Conservation (phyloP, 2,329 filamentous ascomycete genomes). For the Chaetothyriales sp. region DNA sequence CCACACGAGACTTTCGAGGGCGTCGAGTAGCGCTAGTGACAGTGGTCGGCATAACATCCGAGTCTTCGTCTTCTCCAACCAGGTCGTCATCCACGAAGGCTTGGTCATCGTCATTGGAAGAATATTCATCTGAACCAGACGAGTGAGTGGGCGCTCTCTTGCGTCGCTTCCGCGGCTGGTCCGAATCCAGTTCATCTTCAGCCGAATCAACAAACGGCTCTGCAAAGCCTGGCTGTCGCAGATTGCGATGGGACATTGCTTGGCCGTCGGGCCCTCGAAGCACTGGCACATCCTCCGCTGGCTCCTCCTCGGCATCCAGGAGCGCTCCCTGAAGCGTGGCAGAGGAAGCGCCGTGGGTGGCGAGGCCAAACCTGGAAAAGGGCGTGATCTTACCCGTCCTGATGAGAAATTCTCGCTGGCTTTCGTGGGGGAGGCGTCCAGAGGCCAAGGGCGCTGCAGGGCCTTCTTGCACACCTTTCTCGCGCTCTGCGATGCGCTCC, state of each 20-base stretch:
- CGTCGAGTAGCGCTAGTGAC: slow-evolving; percentile 12
- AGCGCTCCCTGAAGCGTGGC: slow-evolving; percentile 64
- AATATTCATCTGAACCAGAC: slow-evolving; percentile 24
- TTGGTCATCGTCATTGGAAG: slow-evolving; percentile 18
- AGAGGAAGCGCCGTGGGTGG: slow-evolving; percentile 43
- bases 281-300: slow-evolving; percentile 33
- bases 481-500: slow-evolving; percentile 61
- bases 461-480: slow-evolving; percentile 35
- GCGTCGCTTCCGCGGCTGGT: slow-evolving; percentile 23
- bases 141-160: slow-evolving; percentile 21
- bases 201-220: slow-evolving; percentile 30
- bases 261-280: slow-evolving; percentile 24
- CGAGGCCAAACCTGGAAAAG: slow-evolving; percentile 64
- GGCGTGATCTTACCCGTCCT: slow-evolving; percentile 96
- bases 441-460: slow-evolving; percentile 30
- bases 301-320: slow-evolving; percentile 65
- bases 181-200: slow-evolving; percentile 11
- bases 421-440: slow-evolving; percentile 60
- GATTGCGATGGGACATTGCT: slow-evolving; percentile 52
- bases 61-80: slow-evolving; percentile 22
- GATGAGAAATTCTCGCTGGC: slow-evolving; percentile 75
- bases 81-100: slow-evolving; percentile 12
- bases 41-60: slow-evolving; percentile 15
- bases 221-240: slow-evolving; percentile 60
- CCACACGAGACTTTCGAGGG: slow-evolving; percentile 16